Base-by-base conservation (phyloP, 2,329 filamentous ascomycete genomes). In the Davidsoniella australis region DNA sequence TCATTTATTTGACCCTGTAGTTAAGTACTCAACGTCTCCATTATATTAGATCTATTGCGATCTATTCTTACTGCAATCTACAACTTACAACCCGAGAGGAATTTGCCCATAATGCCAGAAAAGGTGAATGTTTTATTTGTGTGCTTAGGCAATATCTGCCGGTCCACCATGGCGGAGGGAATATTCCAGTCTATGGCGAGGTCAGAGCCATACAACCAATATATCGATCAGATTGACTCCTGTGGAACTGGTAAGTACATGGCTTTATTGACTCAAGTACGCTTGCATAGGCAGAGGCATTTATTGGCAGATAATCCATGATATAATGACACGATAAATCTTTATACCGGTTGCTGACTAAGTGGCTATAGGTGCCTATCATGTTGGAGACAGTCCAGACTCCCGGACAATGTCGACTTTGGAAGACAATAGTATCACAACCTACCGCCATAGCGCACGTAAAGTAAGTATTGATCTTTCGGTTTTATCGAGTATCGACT, bases 81-180 rank as follows among this genome's bases (percentile, higher is more conserved):
- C 20, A 23, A 23, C 5, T 4, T 23, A 5, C 20, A 23, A 23
- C 20, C 3, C 20, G 5, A 23, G 4, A 23, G 20, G 5, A 23
- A 23, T 4, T 23, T 4, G 4, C 20, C 5, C 29, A 12, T 33
- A 33, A 33, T 33, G 29, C 29, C 29, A 2, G 29, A 33, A 33
- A 54, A 54, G 38, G 56, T 85, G 49, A 87, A 81, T 2, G 82
- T 96, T 37, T 76, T 96, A 47, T 96, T 96, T 62, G 89, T 96
- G 57, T 98, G 91, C 66, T 73, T 96, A 33, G 91, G 91, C 63
- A 98, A 98, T 65, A 96, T 96, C 60, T 98, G 87, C 62, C 72
- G 75, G 53, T 94, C 87, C 6, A 85, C 91, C 29, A 96, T 98
- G 91, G 86, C 88, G 42, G 89, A 96, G 69, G 91, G 85, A 45